Percentiles rank a stretch among this genome's conserved stretches.
These are phyloP conservation scores for Cystofilobasidium macerans DNA, from an alignment of 768 basidiomycete genomes.

Conservation along the genomic window DNA sequence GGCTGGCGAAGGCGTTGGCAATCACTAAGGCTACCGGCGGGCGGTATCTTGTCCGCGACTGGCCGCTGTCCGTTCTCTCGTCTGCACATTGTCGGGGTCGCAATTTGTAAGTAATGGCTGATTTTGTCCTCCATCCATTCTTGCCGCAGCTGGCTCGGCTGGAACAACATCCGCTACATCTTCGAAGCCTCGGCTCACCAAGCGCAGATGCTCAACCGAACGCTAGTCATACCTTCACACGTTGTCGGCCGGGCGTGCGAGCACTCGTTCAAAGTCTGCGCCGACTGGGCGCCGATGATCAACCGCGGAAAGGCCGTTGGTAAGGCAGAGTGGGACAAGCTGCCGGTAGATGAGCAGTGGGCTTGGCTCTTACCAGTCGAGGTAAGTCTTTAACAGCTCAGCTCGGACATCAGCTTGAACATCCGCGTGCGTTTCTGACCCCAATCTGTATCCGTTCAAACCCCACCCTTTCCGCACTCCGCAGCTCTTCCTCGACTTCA, in stretches of 20 bases:
- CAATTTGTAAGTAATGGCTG: too few relatives aligned
- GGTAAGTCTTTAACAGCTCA: background rate
- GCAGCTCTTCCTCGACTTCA: slow-evolving; percentile 42
- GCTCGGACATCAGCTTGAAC: background rate
- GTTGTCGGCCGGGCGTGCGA: slow-evolving; percentile 46
- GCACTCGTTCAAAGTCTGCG: slow-evolving; percentile 35
- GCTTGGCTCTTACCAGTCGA: slow-evolving; percentile 31
- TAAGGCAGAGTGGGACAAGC: slow-evolving; percentile 40
- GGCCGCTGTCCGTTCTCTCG: slow-evolving; percentile 23
- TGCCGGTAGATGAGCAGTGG: slow-evolving; percentile 36
- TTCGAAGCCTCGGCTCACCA: slow-evolving; percentile 44
- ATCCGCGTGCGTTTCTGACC: too few relatives aligned
- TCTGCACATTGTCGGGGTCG: background rate
- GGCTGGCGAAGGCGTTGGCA: slow-evolving; percentile 7
- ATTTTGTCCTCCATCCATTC: background rate
- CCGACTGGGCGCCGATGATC: slow-evolving; percentile 42
- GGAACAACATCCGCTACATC: slow-evolving; percentile 48
- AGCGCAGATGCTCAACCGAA: slow-evolving; percentile 42
- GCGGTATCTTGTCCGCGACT: slow-evolving; percentile 43
- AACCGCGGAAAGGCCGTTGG: slow-evolving; percentile 44
- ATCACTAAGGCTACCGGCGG: slow-evolving; percentile 41
- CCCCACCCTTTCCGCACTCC: background rate
- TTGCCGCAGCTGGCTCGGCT: slow-evolving; percentile 38
- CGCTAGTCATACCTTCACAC: slow-evolving; percentile 43
- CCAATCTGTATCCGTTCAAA: slow-evolving; percentile 27